These are phyloP conservation scores for Plasmodium billcollinsi DNA, from an alignment of 169 alveolate species.

Conservation along the genomic window DNA sequence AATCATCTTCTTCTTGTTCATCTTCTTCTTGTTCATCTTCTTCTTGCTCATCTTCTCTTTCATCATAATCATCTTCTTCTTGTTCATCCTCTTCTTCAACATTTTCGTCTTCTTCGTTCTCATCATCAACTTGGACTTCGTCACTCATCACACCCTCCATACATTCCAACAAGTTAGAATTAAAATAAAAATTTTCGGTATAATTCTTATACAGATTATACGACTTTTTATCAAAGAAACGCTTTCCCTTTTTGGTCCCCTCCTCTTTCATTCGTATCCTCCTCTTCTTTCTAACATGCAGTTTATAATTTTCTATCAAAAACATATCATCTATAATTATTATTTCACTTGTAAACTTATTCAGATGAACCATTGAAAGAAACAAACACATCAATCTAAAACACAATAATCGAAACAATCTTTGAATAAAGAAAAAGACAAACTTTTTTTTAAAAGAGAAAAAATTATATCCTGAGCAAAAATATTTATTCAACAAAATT, in stretches of 20 bases:
- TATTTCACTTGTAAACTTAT: conserved; percentile 56
- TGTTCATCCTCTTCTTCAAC: neutral
- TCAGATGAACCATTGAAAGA: conserved; percentile 28
- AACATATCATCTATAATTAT: conserved; percentile 30
- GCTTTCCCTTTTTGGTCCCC: neutral
- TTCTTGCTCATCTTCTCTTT: neutral
- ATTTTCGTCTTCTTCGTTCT: conserved; percentile 6
- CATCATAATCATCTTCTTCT: neutral
- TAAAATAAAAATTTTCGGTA: conserved; percentile 44
- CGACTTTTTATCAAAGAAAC: conserved; percentile 16
- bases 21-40: neutral
- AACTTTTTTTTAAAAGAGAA: conserved; percentile 46
- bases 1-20: neutral
- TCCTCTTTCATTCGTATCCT: neutral
- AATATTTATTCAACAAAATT: conserved; percentile 23
- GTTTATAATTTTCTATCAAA: conserved; percentile 14
- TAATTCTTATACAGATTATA: conserved; percentile 64
- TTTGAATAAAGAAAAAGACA: conserved; percentile 46
- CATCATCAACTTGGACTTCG: conserved; percentile 5
- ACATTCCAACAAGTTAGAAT: conserved; percentile 2
- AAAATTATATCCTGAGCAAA: conserved; percentile 11
- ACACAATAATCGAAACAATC: conserved; percentile 58
- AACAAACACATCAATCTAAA: conserved; percentile 60
- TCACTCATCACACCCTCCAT: neutral
- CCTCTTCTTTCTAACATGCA: conserved; percentile 2